Conservation (phyloP, 1,284 basidiomycete genomes). For the Sparassis latifolia region DNA sequence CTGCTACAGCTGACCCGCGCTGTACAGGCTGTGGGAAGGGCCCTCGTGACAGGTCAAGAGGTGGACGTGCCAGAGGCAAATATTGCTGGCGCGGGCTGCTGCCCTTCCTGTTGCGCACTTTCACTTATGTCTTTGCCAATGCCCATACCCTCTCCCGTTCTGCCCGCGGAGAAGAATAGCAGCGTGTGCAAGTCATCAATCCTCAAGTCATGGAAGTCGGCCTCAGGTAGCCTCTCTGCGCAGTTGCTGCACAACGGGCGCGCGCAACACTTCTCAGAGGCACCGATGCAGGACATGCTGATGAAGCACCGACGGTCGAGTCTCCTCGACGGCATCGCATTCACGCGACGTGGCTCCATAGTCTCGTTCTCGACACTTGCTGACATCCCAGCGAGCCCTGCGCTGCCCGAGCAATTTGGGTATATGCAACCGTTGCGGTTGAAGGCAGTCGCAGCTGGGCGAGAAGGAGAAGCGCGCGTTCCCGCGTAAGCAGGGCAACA, state of each 20-base stretch:
- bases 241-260: slow-evolving; percentile 16
- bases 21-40: no score
- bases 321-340: slow-evolving; percentile 27
- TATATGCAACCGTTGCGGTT: slow-evolving; percentile 19
- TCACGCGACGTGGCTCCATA: slow-evolving; percentile 21
- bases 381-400: slow-evolving; percentile 37
- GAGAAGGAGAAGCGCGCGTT: slow-evolving; percentile 15
- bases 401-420: slow-evolving; percentile 32
- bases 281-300: slow-evolving; percentile 13
- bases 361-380: slow-evolving; percentile 19
- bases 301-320: slow-evolving; percentile 32
- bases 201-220: slow-evolving; percentile 53
- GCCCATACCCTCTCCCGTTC: slow-evolving; percentile 15
- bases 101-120: slow-evolving; percentile 22
- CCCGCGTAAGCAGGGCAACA: slow-evolving; percentile 22
- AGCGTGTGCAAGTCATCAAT: slow-evolving; percentile 56
- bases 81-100: not conserved
- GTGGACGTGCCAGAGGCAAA: no score
- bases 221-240: slow-evolving; percentile 25
- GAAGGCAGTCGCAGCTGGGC: slow-evolving; percentile 27
- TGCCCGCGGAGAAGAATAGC: slow-evolving; percentile 15
- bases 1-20: no score
- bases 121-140: slow-evolving; percentile 15
- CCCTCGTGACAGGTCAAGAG: no score
- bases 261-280: slow-evolving; percentile 13